Evolutionary conservation across 129 eudicot genomes (phyloP).

Genomic region (Pulicaria dysenterica): DNA sequence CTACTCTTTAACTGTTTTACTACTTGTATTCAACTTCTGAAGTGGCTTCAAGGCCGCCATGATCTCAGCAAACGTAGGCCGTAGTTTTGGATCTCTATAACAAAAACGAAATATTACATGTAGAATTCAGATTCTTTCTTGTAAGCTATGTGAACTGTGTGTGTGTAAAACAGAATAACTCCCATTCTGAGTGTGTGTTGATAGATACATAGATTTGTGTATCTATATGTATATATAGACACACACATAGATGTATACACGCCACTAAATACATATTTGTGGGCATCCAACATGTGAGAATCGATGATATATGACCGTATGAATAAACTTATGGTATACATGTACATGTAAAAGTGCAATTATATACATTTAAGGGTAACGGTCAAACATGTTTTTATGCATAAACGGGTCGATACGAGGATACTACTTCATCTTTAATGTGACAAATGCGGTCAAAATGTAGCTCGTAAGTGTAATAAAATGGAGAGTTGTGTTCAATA

Average conservation of each 20-base stretch:
- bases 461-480: too few species aligned
- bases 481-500: too few species aligned
- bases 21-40: constrained; percentile 58
- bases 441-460: neutral
- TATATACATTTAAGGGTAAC: neutral
- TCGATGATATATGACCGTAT: too few species aligned
- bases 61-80: constrained; percentile 89
- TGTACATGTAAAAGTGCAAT: neutral
- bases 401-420: neutral
- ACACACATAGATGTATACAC: neutral
- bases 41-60: constrained; percentile 93
- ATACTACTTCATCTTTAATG: neutral
- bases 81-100: constrained; percentile 81
- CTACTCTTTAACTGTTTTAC: constrained; percentile 50
- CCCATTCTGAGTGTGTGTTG: too few species aligned
- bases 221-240: neutral
- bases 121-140: constrained; percentile 3
- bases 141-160: neutral
- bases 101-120: neutral
- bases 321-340: too few species aligned
- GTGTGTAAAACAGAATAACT: too few species aligned
- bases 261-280: neutral
- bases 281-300: neutral
- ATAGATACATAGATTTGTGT: neutral
- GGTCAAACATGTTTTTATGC: neutral